A percentile compares a stretch with the other conserved stretches of the same genome.
Conservation (phyloP, 306 rosid species). For the Sechiopsis laciniata region DNA sequence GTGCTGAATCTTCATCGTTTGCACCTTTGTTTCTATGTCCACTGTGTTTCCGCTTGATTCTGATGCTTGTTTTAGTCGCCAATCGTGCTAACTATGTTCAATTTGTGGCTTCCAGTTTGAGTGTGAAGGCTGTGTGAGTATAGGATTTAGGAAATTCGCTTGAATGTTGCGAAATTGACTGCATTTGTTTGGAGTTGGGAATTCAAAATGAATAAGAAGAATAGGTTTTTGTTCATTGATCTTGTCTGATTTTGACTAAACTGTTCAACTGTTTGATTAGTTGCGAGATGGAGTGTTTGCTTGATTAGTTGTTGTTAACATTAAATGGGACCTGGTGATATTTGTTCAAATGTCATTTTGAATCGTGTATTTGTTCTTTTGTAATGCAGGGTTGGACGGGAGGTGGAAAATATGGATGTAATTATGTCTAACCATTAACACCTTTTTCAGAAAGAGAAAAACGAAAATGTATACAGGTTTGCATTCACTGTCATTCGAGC, state of each 20-base stretch:
- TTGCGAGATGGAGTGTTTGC: not conserved
- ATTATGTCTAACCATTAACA: not conserved
- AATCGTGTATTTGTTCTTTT: not conserved
- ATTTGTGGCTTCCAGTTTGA: not conserved
- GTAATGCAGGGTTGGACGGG: constrained; percentile 30
- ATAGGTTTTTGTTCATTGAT: not conserved
- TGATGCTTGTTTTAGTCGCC: not conserved
- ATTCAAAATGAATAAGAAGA: not conserved
- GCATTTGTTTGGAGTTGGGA: not conserved
- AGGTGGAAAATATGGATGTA: not conserved
- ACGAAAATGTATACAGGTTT: constrained; percentile 37
- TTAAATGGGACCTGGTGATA: not conserved
- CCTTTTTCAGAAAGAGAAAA: not conserved
- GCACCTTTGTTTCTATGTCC: not conserved
- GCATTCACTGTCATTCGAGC: constrained; percentile 41
- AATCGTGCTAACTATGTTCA: not conserved
- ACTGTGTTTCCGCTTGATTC: not conserved
- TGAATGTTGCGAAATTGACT: not conserved
- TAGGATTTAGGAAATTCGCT: not conserved
- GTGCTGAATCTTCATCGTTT: not conserved
- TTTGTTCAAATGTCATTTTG: not conserved
- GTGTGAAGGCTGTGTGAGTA: not conserved
- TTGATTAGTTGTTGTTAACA: not conserved
- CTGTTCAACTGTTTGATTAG: not conserved
- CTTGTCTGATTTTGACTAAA: not conserved